Conservation (phyloP, 2,329 filamentous ascomycete species). For the Ophiostoma sp. region DNA sequence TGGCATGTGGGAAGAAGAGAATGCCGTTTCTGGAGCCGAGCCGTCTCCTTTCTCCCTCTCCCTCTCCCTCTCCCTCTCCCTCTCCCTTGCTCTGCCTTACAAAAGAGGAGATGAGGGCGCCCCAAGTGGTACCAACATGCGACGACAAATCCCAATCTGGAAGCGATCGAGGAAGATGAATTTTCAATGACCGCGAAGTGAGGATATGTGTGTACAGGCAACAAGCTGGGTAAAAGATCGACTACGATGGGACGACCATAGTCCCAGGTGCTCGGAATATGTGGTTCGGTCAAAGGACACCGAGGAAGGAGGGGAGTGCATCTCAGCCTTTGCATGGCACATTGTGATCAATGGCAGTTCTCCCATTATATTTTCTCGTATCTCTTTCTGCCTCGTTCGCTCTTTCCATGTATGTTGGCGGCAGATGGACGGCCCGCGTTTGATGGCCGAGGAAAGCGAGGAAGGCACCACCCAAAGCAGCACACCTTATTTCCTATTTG, state of each 20-base stretch:
- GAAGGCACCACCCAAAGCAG: neutral
- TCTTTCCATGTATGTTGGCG: neutral
- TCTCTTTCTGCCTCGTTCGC: neutral
- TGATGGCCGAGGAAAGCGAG: slow-evolving; percentile 8
- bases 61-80: neutral
- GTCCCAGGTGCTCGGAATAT: neutral
- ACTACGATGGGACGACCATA: neutral
- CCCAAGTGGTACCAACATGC: neutral
- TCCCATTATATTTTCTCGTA: neutral
- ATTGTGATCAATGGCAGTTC: neutral
- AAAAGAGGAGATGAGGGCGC: neutral
- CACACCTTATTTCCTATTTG: neutral
- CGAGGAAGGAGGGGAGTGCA: neutral
- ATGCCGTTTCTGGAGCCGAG: neutral
- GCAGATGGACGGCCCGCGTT: slow-evolving; percentile 8
- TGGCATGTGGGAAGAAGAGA: neutral
- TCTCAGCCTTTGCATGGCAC: neutral
- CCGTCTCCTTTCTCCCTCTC: neutral
- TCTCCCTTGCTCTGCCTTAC: too few relatives aligned
- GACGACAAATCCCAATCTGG: neutral
- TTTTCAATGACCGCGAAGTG: neutral
- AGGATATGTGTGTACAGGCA: too few relatives aligned
- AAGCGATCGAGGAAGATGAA: neutral
- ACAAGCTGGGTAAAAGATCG: neutral
- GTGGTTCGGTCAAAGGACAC: neutral